Percentiles rank a stretch among this genome's conserved stretches.
Conservation (phyloP, 1,284 basidiomycete genomes). For the Irpex lacteus region DNA sequence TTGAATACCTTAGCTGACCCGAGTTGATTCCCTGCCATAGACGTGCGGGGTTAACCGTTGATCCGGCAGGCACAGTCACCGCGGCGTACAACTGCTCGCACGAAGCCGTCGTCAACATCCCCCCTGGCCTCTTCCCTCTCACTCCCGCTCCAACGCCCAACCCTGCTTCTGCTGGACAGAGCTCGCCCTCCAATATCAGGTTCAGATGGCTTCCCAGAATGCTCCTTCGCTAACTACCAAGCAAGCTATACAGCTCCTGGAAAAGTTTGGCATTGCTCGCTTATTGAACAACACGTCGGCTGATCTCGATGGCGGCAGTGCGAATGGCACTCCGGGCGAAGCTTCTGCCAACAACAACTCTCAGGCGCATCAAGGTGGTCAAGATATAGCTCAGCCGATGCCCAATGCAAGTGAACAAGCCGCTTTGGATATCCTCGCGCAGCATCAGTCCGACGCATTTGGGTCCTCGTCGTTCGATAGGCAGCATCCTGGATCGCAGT, state of each 20-base stretch:
- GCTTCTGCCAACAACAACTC: constrained; percentile 17
- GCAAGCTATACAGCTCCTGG: constrained; percentile 64
- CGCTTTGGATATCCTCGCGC: neutral
- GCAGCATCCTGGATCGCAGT: constrained; percentile 13
- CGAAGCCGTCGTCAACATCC: constrained; percentile 31
- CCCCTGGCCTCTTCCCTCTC: neutral
- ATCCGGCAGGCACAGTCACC: constrained; percentile 35
- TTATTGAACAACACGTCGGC: constrained; percentile 31
- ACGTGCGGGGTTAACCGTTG: constrained; percentile 18
- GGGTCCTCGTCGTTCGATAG: constrained; percentile 19
- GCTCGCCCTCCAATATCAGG: constrained; percentile 47
- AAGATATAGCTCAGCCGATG: constrained; percentile 15
- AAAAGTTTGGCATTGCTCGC: constrained; percentile 52
- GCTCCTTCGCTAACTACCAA: constrained; percentile 49
- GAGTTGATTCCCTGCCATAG: constrained; percentile 2
- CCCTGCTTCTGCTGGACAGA: neutral
- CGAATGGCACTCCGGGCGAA: constrained; percentile 12
- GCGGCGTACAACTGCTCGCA: constrained; percentile 38
- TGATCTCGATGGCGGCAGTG: neutral
- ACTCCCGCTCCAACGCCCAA: neutral
- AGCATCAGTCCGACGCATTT: constrained; percentile 21
- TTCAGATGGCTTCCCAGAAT: constrained; percentile 29
- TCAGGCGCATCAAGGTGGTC: neutral
- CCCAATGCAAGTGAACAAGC: constrained; percentile 13
- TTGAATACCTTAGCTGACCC: no score